Conservation (phyloP, 2,329 filamentous ascomycete species). For the Magnaporthiopsis incrustans region DNA sequence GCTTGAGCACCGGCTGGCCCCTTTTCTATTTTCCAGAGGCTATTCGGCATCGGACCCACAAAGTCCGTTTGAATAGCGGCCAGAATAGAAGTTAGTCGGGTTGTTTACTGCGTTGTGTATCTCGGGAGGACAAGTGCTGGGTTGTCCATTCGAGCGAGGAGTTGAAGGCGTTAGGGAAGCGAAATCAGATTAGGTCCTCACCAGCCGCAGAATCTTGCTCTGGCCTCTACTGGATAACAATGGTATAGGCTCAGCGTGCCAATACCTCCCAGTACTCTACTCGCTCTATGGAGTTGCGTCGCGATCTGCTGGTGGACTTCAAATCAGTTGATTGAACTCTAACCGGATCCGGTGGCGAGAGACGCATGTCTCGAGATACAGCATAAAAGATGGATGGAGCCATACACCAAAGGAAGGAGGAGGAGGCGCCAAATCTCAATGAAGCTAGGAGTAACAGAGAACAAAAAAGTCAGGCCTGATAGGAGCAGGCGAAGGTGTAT, state of each 20-base stretch:
- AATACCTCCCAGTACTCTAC: too few species aligned
- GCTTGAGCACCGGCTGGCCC: slow-evolving; percentile 35
- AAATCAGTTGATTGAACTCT: too few species aligned
- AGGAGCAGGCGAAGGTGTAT: too few species aligned
- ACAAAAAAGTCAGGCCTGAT: too few species aligned
- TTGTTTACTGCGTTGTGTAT: not conserved
- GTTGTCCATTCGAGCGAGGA: not conserved
- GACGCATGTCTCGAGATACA: too few species aligned
- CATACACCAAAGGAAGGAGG: too few species aligned
- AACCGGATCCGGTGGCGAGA: too few species aligned
- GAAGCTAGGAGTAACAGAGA: too few species aligned
- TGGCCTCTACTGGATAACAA: not conserved
- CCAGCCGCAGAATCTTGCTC: not conserved
- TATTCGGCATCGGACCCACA: slow-evolving; percentile 32
- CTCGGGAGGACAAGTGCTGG: not conserved
- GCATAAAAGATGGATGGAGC: too few species aligned
- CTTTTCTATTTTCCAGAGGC: slow-evolving; percentile 32
- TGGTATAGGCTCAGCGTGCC: not conserved
- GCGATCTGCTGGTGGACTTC: too few species aligned
- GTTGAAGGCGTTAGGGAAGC: not conserved
- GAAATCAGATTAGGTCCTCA: not conserved
- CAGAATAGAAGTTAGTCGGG: not conserved
- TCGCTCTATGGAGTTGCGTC: too few species aligned
- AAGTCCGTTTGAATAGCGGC: slow-evolving; percentile 37
- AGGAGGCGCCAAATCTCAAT: too few species aligned